These are phyloP conservation scores for Erythrophleum fordii DNA, from an alignment of 306 rosid species.

Conservation along the genomic window DNA sequence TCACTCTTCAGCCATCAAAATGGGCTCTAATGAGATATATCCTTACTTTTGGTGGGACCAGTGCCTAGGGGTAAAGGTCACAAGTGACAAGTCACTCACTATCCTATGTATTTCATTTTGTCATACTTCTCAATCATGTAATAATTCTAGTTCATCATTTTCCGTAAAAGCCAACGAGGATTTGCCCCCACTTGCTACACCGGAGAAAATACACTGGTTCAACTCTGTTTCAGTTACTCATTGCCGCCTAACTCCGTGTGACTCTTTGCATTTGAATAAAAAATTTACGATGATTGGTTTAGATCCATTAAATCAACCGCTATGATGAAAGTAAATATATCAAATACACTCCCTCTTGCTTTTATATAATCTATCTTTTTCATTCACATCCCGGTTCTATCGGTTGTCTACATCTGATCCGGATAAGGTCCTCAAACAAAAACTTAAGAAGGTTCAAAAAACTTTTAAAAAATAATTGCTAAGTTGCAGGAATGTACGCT, in stretches of 20 bases:
- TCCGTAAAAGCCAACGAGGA: too few species aligned
- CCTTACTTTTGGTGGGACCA: background rate
- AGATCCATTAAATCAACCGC: too few species aligned
- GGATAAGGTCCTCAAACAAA: background rate
- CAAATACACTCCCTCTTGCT: too few species aligned
- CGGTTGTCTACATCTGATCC: slow-evolving; percentile 8
- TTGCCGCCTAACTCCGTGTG: too few species aligned
- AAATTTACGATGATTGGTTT: too few species aligned
- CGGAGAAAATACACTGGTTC: too few species aligned
- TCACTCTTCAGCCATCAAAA: background rate
- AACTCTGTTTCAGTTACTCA: too few species aligned
- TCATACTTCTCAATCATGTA: background rate
- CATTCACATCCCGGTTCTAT: background rate
- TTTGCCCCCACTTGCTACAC: too few species aligned
- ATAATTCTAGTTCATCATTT: background rate
- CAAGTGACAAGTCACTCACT: background rate
- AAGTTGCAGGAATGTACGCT: slow-evolving; percentile 11
- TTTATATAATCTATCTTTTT: too few species aligned
- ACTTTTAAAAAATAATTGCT: background rate
- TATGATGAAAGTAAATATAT: too few species aligned
- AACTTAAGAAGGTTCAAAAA: background rate
- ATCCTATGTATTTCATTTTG: too few species aligned
- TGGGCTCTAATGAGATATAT: background rate
- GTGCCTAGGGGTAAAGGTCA: background rate
- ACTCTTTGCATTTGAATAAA: too few species aligned